These are phyloP conservation scores for Raffaelea albimanens DNA, from an alignment of 2,329 filamentous ascomycete genomes.

Conservation along the genomic window DNA sequence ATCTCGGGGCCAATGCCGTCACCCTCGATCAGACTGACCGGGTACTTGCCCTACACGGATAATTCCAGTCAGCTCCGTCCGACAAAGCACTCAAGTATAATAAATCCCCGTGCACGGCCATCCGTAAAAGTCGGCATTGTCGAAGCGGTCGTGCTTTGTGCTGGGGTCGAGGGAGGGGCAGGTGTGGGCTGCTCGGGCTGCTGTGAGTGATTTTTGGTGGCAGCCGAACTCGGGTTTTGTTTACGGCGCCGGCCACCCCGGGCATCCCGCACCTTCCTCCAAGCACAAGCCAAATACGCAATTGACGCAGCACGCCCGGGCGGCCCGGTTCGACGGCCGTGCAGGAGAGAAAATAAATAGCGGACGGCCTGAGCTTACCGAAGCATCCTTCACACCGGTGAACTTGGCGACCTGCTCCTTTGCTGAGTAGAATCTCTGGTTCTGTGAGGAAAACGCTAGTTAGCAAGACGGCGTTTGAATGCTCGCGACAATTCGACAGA, in stretches of 20 bases:
- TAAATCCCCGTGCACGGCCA: too few species aligned
- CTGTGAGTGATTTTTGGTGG: constrained; percentile 31
- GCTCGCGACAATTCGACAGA: too few species aligned
- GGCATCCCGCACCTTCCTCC: too few species aligned
- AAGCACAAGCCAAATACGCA: too few species aligned
- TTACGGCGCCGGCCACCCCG: too few species aligned
- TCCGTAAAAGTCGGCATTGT: too few species aligned
- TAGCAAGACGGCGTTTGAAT: not conserved
- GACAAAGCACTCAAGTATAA: too few species aligned
- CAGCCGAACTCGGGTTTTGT: too few species aligned
- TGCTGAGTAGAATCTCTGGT: constrained; percentile 49
- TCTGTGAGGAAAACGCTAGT: constrained; percentile 25
- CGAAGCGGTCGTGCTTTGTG: too few species aligned
- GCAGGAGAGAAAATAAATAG: not conserved
- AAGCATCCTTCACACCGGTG: constrained; percentile 77
- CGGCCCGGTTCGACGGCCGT: not conserved
- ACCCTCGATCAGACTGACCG: constrained; percentile 95
- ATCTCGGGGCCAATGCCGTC: constrained; percentile 99
- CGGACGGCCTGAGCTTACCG: constrained; percentile 47
- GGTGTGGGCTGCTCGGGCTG: too few species aligned
- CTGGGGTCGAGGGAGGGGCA: too few species aligned
- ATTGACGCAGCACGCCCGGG: too few species aligned
- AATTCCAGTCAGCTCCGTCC: not conserved
- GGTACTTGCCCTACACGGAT: constrained; percentile 70
- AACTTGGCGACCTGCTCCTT: constrained; percentile 84